Evolutionary conservation across 371 early-diverging fungal species (phyloP).

Genomic region (Rhizopus arrhizus): DNA sequence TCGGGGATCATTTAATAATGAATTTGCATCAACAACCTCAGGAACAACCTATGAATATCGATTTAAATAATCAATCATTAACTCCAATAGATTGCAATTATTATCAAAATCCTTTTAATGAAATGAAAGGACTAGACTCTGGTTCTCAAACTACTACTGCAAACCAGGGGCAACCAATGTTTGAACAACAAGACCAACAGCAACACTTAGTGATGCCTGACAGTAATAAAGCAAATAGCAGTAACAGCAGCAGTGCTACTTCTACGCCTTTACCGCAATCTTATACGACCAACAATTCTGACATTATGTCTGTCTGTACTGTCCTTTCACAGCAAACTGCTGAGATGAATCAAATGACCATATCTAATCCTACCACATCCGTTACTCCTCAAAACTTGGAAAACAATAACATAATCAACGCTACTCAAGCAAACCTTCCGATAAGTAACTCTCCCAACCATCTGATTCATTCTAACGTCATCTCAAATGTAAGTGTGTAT

Average conservation of each 20-base stretch:
- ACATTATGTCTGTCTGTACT: constrained; percentile 1
- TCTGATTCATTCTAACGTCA: not conserved
- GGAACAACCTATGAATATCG: not conserved
- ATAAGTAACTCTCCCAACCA: not conserved
- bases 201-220: not conserved
- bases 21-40: constrained; percentile 3
- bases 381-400: not conserved
- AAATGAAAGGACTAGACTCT: not conserved
- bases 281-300: constrained; percentile 2
- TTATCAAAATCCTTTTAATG: constrained; percentile 2
- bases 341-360: not conserved
- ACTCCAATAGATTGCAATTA: not conserved
- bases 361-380: not conserved
- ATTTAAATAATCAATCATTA: not conserved
- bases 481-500: not conserved
- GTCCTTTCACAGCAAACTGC: not conserved
- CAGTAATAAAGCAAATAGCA: not conserved
- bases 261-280: constrained; percentile 4
- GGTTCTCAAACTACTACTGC: not conserved
- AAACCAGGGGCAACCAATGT: not conserved
- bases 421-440: not conserved
- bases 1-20: constrained; percentile 10
- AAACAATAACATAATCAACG: not conserved
- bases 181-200: not conserved
- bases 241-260: constrained; percentile 8